Evolutionary conservation across 495 filamentous ascomycete species (phyloP).

Genomic region (Penicillium silybi): DNA sequence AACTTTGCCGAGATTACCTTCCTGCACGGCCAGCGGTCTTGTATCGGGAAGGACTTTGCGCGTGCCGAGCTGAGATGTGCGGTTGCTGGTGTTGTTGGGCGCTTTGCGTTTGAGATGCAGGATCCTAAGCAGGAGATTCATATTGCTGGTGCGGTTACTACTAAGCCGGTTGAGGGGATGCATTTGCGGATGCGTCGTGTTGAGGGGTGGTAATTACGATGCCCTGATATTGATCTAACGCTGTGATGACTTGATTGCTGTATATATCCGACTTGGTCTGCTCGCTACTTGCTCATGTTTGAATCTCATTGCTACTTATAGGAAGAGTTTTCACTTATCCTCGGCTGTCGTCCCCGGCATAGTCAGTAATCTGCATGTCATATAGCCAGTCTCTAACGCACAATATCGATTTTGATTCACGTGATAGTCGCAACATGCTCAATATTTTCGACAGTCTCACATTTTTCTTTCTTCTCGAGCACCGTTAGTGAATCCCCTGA

Average conservation of each 20-base stretch:
- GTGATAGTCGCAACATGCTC: too few species aligned
- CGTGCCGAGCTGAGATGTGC: constrained; percentile 34
- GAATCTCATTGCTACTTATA: too few species aligned
- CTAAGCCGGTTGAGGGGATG: constrained; percentile 62
- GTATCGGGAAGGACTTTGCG: constrained; percentile 48
- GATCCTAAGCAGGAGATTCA: constrained; percentile 55
- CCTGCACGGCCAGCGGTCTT: constrained; percentile 44
- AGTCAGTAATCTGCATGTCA: too few species aligned
- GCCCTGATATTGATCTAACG: background rate
- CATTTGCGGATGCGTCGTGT: constrained; percentile 55
- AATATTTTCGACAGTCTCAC: too few species aligned
- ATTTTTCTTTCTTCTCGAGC: too few species aligned
- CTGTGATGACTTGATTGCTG: background rate
- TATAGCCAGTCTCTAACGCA: too few species aligned
- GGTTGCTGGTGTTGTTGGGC: constrained; percentile 32
- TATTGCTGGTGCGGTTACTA: constrained; percentile 60
- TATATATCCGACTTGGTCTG: background rate
- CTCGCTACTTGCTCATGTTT: too few species aligned
- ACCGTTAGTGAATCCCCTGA: too few species aligned
- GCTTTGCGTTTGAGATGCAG: constrained; percentile 49
- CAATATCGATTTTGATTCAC: too few species aligned
- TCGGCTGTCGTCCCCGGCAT: too few species aligned
- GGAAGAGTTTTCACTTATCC: too few species aligned
- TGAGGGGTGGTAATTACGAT: constrained; percentile 54
- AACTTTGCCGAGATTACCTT: constrained; percentile 47